Evolutionary conservation across 2,329 filamentous ascomycete species (phyloP).

Genomic region (Fusarium sp.): DNA sequence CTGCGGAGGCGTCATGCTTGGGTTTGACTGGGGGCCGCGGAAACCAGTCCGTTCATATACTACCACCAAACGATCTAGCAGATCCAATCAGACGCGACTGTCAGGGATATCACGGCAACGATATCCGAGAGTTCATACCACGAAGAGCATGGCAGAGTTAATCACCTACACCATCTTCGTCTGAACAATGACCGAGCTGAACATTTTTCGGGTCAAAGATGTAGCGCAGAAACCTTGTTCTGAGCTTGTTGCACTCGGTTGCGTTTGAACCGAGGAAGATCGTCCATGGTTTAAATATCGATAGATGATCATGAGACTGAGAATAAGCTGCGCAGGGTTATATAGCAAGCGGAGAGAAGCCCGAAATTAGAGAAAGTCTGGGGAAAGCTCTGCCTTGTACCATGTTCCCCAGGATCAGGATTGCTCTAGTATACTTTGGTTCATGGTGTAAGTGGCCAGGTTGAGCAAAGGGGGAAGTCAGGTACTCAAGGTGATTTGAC

Average conservation of each 20-base stretch:
- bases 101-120: background rate
- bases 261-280: background rate
- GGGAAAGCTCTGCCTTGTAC: background rate
- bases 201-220: background rate
- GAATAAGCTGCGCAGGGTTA: background rate
- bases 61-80: accelerated
- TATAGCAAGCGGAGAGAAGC: background rate
- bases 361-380: background rate
- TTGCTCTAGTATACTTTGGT: background rate
- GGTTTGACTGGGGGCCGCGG: background rate
- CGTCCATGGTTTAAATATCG: background rate
- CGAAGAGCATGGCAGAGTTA: background rate
- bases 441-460: too few relatives aligned
- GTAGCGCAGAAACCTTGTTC: background rate
- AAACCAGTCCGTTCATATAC: background rate
- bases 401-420: background rate
- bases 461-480: background rate
- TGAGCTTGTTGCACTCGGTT: background rate
- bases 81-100: background rate
- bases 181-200: background rate
- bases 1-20: background rate
- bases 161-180: background rate
- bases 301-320: background rate
- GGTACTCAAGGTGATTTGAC: background rate
- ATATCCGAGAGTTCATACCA: background rate